Conservation (phyloP, 495 filamentous ascomycete species). For the Xylaria bambusicola region DNA sequence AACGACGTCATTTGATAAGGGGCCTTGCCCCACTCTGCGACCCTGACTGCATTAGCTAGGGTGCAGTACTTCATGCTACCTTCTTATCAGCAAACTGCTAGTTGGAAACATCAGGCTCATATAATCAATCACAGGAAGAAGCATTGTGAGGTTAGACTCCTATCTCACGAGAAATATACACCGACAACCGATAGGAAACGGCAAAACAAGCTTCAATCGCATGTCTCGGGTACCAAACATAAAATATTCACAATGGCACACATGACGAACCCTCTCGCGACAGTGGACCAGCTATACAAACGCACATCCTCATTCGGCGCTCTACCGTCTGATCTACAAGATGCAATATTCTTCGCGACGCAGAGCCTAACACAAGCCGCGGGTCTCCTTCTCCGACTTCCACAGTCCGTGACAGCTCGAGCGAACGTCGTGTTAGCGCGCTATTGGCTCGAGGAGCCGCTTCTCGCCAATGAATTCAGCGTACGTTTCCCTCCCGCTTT, state of each 20-base stretch:
- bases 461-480: constrained; percentile 50
- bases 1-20: constrained; percentile 4
- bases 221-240: background rate
- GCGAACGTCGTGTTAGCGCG: constrained; percentile 86
- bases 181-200: background rate
- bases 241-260: constrained; percentile 43
- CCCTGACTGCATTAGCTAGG: constrained; percentile 1
- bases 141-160: no score
- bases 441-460: constrained; percentile 69
- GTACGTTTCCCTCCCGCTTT: background rate
- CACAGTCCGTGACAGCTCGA: constrained; percentile 86
- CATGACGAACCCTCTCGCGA: constrained; percentile 86
- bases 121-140: no score
- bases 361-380: constrained; percentile 84
- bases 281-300: constrained; percentile 69
- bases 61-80: background rate
- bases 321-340: constrained; percentile 76
- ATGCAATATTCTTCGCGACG: constrained; percentile 64
- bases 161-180: no score
- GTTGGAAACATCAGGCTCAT: background rate
- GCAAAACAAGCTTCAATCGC: background rate
- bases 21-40: background rate
- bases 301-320: constrained; percentile 55
- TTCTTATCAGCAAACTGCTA: constrained; percentile 7
- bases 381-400: constrained; percentile 79